phyloP scores from a whole-genome alignment of 2,329 filamentous ascomycete species.

The Pseudopyrenochaeta lycopersici region DNA sequence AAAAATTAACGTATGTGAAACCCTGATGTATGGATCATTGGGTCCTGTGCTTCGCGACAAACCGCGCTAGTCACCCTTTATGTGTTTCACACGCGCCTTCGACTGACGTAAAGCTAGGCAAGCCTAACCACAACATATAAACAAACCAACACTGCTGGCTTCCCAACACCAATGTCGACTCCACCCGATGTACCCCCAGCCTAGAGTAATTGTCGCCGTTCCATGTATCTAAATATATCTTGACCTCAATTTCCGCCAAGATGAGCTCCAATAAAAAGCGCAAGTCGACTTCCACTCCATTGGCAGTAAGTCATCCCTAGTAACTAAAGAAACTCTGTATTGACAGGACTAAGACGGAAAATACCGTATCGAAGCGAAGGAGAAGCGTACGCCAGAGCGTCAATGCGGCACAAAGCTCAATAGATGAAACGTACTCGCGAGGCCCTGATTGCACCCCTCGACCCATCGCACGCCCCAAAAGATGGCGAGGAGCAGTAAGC shows the following conservation, averaged over 20 bases:
- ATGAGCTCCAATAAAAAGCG: neutral
- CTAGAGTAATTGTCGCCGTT: too few relatives aligned
- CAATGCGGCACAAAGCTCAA: neutral
- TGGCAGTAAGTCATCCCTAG: constrained; percentile 4
- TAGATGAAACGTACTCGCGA: neutral
- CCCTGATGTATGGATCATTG: neutral
- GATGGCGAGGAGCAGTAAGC: constrained; percentile 15
- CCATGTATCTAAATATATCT: neutral
- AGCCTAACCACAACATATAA: constrained; percentile 7
- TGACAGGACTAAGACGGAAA: too few relatives aligned
- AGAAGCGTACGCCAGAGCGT: constrained; percentile 2
- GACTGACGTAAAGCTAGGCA: constrained; percentile 9
- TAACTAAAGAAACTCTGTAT: neutral
- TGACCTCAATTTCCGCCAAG: neutral
- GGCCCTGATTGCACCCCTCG: neutral
- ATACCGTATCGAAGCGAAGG: constrained; percentile 8
- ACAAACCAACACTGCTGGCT: constrained; percentile 1
- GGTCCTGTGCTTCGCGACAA: constrained; percentile 11
- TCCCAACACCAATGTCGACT: neutral
- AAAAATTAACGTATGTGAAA: too few relatives aligned
- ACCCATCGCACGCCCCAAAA: constrained; percentile 3
- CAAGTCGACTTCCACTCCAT: neutral
- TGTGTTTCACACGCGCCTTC: constrained; percentile 15
- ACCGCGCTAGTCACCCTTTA: constrained; percentile 15
- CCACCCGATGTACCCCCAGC: neutral